Evolutionary conservation across 2,329 filamentous ascomycete genomes (phyloP).

Genomic region (Daldinia eschscholtzii): DNA sequence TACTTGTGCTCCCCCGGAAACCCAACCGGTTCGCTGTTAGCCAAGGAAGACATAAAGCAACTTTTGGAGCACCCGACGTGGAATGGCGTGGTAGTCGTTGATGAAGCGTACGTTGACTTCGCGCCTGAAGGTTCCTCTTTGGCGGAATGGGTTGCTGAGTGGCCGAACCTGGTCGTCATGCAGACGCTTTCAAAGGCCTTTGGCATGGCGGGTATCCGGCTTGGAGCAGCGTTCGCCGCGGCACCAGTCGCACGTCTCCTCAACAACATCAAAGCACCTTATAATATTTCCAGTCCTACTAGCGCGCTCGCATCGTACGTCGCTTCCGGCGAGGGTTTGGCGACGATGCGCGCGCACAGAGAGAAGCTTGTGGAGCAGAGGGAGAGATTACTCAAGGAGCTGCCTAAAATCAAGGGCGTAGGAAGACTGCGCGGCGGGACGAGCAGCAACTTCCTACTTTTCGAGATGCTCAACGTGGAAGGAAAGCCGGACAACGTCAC

Average conservation of each 20-base stretch:
- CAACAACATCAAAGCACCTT: conserved; percentile 95
- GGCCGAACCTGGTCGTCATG: conserved; percentile 97
- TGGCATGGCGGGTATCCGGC: conserved; percentile 90
- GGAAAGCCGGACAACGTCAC: conserved; percentile 83
- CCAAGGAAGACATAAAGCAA: conserved; percentile 78
- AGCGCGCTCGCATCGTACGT: conserved; percentile 83
- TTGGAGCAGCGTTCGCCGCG: conserved; percentile 87
- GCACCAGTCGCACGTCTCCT: conserved; percentile 81
- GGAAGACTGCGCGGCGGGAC: conserved; percentile 84
- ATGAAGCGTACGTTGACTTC: conserved; percentile 98
- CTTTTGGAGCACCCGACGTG: conserved; percentile 89
- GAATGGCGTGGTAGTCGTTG: conserved; percentile 94
- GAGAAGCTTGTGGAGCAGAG: conserved; percentile 81
- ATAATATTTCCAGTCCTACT: conserved; percentile 93
- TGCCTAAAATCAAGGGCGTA: conserved; percentile 81
- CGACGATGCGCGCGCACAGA: conserved; percentile 78
- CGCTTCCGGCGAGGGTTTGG: conserved; percentile 74
- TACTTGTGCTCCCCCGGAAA: conserved; percentile 97
- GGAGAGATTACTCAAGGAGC: conserved; percentile 77
- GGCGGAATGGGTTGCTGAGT: conserved; percentile 91
- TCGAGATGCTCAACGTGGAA: conserved; percentile 81
- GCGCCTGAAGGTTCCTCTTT: conserved; percentile 82
- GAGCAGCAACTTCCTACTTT: conserved; percentile 90
- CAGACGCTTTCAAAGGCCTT: conserved; percentile 99
- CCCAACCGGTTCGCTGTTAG: conserved; percentile 84